These are phyloP conservation scores for Penicillium herquei DNA, from an alignment of 495 filamentous ascomycete genomes.

Conservation along the genomic window DNA sequence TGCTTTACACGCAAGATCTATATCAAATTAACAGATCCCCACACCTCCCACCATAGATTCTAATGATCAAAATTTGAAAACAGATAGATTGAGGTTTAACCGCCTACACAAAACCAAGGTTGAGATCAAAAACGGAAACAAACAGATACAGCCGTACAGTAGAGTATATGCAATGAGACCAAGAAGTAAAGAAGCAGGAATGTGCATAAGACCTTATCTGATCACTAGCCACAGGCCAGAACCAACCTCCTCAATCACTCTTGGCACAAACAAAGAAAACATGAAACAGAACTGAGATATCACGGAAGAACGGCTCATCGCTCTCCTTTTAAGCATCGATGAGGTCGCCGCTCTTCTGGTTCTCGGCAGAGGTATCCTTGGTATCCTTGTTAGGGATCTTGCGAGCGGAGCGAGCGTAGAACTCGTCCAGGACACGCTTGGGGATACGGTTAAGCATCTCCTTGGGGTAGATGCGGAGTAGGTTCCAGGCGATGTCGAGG, in stretches of 20 bases:
- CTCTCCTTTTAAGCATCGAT: constrained; percentile 51
- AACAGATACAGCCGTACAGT: constrained; percentile 18
- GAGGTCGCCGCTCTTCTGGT: constrained; percentile 53
- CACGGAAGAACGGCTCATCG: not conserved
- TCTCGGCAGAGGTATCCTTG: constrained; percentile 63
- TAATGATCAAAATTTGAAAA: too few relatives aligned
- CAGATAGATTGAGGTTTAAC: constrained; percentile 4
- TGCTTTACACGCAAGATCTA: too few relatives aligned
- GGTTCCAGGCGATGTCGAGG: constrained; percentile 91
- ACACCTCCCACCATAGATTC: too few relatives aligned
- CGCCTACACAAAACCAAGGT: not conserved
- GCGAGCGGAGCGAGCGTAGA: constrained; percentile 71
- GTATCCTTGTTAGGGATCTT: constrained; percentile 64
- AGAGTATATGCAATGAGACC: constrained; percentile 25
- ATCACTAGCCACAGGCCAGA: not conserved
- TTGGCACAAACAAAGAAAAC: not conserved
- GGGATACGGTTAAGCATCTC: constrained; percentile 97
- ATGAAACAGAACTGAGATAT: constrained; percentile 8
- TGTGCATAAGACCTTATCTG: too few relatives aligned
- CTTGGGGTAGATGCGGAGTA: constrained; percentile 95
- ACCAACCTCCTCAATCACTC: constrained; percentile 2
- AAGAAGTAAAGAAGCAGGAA: not conserved
- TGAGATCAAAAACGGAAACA: constrained; percentile 1
- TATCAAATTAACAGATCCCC: too few relatives aligned
- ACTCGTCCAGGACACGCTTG: constrained; percentile 88